Base-by-base conservation (phyloP, 2,329 filamentous ascomycete genomes). In the Colletotrichum scovillei region DNA sequence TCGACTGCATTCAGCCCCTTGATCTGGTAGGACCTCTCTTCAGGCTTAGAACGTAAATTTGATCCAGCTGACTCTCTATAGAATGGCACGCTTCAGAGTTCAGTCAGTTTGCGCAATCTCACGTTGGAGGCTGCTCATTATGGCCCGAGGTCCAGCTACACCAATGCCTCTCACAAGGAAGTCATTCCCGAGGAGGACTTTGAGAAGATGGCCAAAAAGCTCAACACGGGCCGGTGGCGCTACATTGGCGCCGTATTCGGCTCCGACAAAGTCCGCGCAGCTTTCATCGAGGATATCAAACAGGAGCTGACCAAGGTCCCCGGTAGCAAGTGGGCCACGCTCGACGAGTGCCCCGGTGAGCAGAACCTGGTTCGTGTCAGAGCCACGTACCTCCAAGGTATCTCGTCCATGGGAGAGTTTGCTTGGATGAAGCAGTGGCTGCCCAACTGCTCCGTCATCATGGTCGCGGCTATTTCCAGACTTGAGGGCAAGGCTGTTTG, bases 371-470 rank as follows among this genome's bases (percentile, higher is more conserved):
- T 72, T 24, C 58, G 56, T 3, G 58, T 69, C 4, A 58, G 64
- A 11, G 69, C 69, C 8, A 72, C 64, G 2, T 72, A 72, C 16
- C 69, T 72, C 2, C 28, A 72, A 19, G 69, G 69, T 12, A 72
- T 72, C 38, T 72, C 69, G 2, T 72, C 69, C 19, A 72, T 72
- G 64, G 69, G 69, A 7, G 69, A 72, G 24, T 72, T 72, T 11
- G 69, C 38, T 4, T 72, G 65, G 69, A 72, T 72, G 65, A 63
- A 59, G 52, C 65, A 72, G 22, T 72, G 69, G 69, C 65, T 72
- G 1, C 69, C 65, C 2, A 72, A 72, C 38, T 72, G 69, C 5
- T 69, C 65, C 11, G 69, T 63, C 38, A 69, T 72, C 30, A 72
- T 72, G 69, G 28, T 72, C 11, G 69, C 65, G 1, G 69, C 69